These are phyloP conservation scores for Umbelopsis vinacea DNA, from an alignment of 192 early-diverging fungal species.

Conservation along the genomic window DNA sequence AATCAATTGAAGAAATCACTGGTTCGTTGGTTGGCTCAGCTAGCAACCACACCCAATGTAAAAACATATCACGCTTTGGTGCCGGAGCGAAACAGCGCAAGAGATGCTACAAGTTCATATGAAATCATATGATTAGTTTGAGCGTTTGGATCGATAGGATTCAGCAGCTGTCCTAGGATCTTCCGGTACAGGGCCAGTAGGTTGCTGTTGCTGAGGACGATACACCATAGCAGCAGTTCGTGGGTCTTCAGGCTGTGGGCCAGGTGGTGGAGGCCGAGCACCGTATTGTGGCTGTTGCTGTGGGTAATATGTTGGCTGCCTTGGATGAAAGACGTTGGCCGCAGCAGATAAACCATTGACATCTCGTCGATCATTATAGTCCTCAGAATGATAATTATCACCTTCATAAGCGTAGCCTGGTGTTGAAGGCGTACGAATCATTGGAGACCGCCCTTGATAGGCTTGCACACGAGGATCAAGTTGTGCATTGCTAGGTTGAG, in stretches of 20 bases:
- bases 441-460: slow-evolving; percentile 11
- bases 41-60: too few species aligned
- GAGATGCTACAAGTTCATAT: too few species aligned
- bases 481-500: slow-evolving; percentile 4
- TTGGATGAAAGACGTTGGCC: slow-evolving; percentile 1
- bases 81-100: too few species aligned
- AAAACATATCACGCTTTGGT: too few species aligned
- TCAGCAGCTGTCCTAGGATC: slow-evolving; percentile 35
- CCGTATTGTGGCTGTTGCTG: slow-evolving; percentile 7
- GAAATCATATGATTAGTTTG: too few species aligned
- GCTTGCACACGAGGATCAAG: slow-evolving; percentile 8
- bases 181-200: slow-evolving; percentile 34
- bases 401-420: slow-evolving; percentile 12
- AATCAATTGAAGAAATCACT: neutral
- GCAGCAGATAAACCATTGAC: neutral
- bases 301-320: slow-evolving; percentile 8
- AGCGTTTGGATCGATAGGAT: slow-evolving; percentile 32
- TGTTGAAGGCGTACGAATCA: slow-evolving; percentile 19
- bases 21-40: too few species aligned
- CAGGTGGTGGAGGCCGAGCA: slow-evolving; percentile 4
- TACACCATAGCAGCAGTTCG: slow-evolving; percentile 29
- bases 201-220: slow-evolving; percentile 14
- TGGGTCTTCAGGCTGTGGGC: slow-evolving; percentile 28
- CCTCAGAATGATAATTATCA: slow-evolving; percentile 2
- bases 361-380: slow-evolving; percentile 5